Conservation (phyloP, 139 green algal species). For the Chlorella sp. region DNA sequence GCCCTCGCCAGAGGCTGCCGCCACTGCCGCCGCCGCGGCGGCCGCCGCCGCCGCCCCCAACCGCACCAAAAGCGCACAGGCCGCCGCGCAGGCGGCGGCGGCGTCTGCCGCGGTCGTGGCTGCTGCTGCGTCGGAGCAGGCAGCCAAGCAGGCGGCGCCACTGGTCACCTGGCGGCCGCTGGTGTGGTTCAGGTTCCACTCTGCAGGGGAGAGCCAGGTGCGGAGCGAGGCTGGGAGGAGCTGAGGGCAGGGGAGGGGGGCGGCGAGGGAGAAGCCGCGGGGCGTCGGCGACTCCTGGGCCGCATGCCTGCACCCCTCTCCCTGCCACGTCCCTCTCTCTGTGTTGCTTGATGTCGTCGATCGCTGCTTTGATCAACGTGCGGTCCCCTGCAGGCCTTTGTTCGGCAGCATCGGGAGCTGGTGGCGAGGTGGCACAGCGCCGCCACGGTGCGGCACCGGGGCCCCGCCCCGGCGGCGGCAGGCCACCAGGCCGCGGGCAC, state of each 20-base stretch:
- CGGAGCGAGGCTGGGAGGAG: too few species aligned
- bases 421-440: not conserved
- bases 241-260: too few species aligned
- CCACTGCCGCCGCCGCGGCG: not conserved
- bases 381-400: not conserved
- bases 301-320: too few species aligned
- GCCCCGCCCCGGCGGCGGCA: not conserved
- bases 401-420: conserved; percentile 8
- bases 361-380: too few species aligned
- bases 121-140: not conserved
- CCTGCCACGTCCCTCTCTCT: too few species aligned
- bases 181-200: conserved; percentile 35
- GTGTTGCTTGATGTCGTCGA: too few species aligned
- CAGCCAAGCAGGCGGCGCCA: not conserved
- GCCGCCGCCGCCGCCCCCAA: not conserved
- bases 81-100: not conserved
- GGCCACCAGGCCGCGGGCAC: conserved; percentile 2
- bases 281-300: too few species aligned
- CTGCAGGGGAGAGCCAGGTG: conserved; percentile 7
- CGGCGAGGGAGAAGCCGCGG: too few species aligned
- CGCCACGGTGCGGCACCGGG: conserved; percentile 17
- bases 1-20: not conserved
- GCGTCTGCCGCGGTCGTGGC: not conserved
- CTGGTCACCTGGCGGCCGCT: conserved; percentile 21
- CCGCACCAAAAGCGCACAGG: not conserved